These are phyloP conservation scores for Primulina tabacum DNA, from an alignment of 257 asterid genomes.

Conservation along the genomic window DNA sequence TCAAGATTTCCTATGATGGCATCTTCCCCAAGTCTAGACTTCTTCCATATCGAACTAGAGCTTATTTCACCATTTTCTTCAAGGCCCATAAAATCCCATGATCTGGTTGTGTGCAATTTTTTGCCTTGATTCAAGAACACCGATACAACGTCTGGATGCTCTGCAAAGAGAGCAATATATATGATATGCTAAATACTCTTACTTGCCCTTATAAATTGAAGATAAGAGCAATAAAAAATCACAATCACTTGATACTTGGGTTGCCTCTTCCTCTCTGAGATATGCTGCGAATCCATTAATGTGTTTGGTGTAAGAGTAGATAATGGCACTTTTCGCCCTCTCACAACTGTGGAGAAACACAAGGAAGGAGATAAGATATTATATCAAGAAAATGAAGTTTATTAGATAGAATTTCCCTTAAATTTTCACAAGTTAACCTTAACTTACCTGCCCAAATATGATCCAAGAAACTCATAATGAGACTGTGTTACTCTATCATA, in stretches of 20 bases:
- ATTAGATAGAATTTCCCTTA: neutral
- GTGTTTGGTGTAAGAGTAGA: constrained; percentile 79
- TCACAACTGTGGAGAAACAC: constrained; percentile 36
- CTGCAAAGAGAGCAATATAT: constrained; percentile 34
- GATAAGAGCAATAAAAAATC: neutral
- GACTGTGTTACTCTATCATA: constrained; percentile 57
- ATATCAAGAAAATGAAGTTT: neutral
- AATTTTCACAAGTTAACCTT: neutral
- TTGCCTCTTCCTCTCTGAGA: constrained; percentile 67
- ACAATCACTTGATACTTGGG: constrained; percentile 55
- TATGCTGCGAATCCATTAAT: constrained; percentile 96
- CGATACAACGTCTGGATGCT: constrained; percentile 68
- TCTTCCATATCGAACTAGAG: constrained; percentile 61
- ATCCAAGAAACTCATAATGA: constrained; percentile 74
- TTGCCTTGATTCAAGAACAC: constrained; percentile 76
- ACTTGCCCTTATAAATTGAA: neutral
- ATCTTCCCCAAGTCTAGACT: constrained; percentile 86
- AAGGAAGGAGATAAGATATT: constrained; percentile 10
- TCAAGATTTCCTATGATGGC: constrained; percentile 87
- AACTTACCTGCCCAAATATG: constrained; percentile 71
- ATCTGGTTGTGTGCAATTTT: constrained; percentile 84
- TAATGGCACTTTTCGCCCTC: constrained; percentile 73
- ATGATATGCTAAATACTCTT: neutral
- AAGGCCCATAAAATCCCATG: constrained; percentile 86
- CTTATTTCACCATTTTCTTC: constrained; percentile 51